These are phyloP conservation scores for Canavalia gladiata DNA, from an alignment of 306 rosid species.

Conservation along the genomic window DNA sequence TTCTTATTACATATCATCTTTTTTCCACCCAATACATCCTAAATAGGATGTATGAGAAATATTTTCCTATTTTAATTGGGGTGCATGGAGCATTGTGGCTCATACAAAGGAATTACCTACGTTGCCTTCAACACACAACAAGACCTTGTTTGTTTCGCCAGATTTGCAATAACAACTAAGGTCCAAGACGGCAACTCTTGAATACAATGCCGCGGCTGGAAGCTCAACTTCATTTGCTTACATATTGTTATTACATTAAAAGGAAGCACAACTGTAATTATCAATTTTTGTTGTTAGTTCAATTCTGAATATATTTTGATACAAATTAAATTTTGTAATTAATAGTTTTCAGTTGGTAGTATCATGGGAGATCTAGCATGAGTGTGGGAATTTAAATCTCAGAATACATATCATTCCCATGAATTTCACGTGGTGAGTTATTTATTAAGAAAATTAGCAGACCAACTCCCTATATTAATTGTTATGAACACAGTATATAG, in stretches of 20 bases:
- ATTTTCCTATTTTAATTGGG: too few species aligned
- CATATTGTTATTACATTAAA: background rate
- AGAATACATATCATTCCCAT: background rate
- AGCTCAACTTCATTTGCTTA: background rate
- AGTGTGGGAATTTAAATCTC: background rate
- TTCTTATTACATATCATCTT: too few species aligned
- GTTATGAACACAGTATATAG: too few species aligned
- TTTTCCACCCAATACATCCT: too few species aligned
- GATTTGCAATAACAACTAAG: constrained; percentile 18
- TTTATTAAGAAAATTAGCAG: too few species aligned
- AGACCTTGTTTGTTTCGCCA: background rate
- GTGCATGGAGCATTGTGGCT: too few species aligned
- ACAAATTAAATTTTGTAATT: background rate
- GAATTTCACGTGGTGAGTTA: too few species aligned
- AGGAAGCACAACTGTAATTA: constrained; percentile 10
- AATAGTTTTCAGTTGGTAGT: background rate
- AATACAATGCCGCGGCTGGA: background rate
- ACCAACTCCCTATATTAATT: too few species aligned
- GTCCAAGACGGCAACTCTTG: background rate
- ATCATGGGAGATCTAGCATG: background rate
- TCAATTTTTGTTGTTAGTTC: constrained; percentile 22
- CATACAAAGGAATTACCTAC: too few species aligned
- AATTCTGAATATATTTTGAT: constrained; percentile 12
- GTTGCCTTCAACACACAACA: too few species aligned
- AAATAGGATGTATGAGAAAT: too few species aligned